These are phyloP conservation scores for Bretschneidera sinensis DNA, from an alignment of 345 rosid genomes.

Conservation along the genomic window DNA sequence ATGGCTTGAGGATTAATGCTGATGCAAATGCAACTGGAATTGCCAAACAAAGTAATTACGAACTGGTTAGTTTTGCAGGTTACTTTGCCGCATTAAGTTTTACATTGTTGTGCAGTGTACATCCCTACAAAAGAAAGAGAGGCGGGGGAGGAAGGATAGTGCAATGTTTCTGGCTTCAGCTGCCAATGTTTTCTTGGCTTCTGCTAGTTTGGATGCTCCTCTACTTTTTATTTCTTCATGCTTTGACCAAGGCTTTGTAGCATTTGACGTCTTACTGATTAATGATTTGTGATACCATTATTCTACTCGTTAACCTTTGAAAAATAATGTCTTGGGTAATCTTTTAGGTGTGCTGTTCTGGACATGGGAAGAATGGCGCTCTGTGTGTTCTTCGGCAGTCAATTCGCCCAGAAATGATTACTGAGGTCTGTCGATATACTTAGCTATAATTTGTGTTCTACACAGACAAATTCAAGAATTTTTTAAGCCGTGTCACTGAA, in stretches of 20 bases:
- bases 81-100: background rate
- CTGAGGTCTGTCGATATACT: constrained; percentile 56
- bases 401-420: constrained; percentile 92
- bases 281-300: background rate
- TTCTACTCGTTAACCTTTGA: background rate
- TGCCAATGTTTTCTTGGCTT: background rate
- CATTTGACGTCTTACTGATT: background rate
- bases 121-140: background rate
- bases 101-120: background rate
- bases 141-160: too few relatives aligned
- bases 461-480: background rate
- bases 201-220: background rate
- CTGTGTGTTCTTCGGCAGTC: constrained; percentile 91
- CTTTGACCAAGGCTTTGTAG: too few relatives aligned
- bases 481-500: background rate
- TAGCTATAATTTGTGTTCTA: background rate
- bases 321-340: background rate
- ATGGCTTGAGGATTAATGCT: constrained; percentile 82
- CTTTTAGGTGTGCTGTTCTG: constrained; percentile 94
- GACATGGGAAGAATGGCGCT: constrained; percentile 96
- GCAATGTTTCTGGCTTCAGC: background rate
- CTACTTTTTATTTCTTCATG: too few relatives aligned
- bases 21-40: constrained; percentile 90
- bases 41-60: constrained; percentile 97
- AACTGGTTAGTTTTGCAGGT: constrained; percentile 61